Evolutionary conservation across 2,329 filamentous ascomycete genomes (phyloP), one percentile per base, ranked within the genome.

Genomic region (Eutypa lata): DNA sequence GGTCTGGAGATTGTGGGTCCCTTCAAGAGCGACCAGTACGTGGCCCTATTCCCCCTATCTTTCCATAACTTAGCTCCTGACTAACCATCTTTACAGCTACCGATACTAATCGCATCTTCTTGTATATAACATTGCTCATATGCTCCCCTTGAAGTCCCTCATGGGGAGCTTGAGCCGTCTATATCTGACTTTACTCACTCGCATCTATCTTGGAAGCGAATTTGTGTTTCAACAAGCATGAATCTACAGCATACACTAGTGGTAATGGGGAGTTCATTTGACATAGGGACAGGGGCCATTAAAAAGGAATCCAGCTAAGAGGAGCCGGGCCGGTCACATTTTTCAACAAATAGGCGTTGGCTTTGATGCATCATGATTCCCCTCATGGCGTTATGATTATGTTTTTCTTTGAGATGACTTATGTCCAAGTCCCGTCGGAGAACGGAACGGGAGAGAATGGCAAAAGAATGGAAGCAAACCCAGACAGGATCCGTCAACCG

Each of bases 1-100:
- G 86, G 91, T 67, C 82, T 99, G 64, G 82, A 86, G 56, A 71
- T 84, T 60, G 88, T 92, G 80, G 94, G 94, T 73, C 94, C 94
- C 67, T 99, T 84, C 89, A 99, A 99, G 91, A 82, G 81, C 76
- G 93, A 97, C 65, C 90, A 92, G 84, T 92, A 90, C 73, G 79
- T 76, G 59, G 43, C 47, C 22, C 5, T 33, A 26, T 45, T 11
- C n/a, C 47, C 44, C n/a, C 8, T 50, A 7, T 35, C 18, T 50
- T 33, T 2, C 19, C 44, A 37, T 22, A 48, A 7, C 26, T 33
- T 35, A 24, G 8, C 46, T 58, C 48, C 73, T 72, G 65, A 74
- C 61, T 13, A 31, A 31, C 26, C 6, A 31, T 28, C 26, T 35
- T 53, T 49, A 55, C 66, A 80, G 77, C 73, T 86, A 86, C 79